Evolutionary conservation across 495 filamentous ascomycete species (phyloP).

Genomic region (Neurospora cerealis): DNA sequence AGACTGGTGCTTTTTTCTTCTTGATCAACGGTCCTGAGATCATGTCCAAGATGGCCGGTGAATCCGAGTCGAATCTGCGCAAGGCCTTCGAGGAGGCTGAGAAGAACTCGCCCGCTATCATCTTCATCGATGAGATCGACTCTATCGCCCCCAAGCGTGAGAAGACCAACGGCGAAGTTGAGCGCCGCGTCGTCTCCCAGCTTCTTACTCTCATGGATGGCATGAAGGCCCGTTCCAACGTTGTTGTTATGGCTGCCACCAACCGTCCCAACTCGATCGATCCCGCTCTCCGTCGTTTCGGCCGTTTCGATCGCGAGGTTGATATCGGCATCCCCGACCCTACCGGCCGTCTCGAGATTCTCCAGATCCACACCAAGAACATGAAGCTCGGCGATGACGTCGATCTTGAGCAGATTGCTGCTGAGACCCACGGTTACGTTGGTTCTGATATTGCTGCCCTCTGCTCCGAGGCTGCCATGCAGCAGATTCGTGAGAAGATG

Average conservation of each 20-base stretch:
- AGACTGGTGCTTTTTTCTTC: slow-evolving; percentile 99
- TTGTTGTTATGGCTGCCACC: slow-evolving; percentile 97
- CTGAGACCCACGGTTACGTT: slow-evolving; percentile 98
- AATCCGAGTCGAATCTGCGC: slow-evolving; percentile 93
- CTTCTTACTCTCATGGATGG: slow-evolving; percentile 97
- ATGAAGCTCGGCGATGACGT: slow-evolving; percentile 98
- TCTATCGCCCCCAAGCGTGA: slow-evolving; percentile 99
- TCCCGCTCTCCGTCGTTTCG: slow-evolving; percentile 91
- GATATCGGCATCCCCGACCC: slow-evolving; percentile 97
- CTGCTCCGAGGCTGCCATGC: slow-evolving; percentile 98
- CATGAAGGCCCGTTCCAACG: slow-evolving; percentile 98
- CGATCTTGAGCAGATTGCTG: slow-evolving; percentile 90
- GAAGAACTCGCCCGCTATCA: slow-evolving; percentile 98
- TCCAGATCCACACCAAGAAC: slow-evolving; percentile 99
- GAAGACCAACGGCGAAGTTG: slow-evolving; percentile 98
- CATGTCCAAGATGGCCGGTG: slow-evolving; percentile 99
- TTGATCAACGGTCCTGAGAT: slow-evolving; percentile 98
- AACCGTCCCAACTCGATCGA: slow-evolving; percentile 98
- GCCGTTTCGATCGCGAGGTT: slow-evolving; percentile 96
- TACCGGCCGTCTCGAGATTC: slow-evolving; percentile 95
- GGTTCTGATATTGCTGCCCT: slow-evolving; percentile 98
- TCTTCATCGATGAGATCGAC: slow-evolving; percentile 99
- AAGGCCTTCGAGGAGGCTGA: slow-evolving; percentile 99
- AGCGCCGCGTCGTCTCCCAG: slow-evolving; percentile 96
- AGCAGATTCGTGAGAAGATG: slow-evolving; percentile 99